Conservation (phyloP, 306 rosid species). For the Geum urbanum region DNA sequence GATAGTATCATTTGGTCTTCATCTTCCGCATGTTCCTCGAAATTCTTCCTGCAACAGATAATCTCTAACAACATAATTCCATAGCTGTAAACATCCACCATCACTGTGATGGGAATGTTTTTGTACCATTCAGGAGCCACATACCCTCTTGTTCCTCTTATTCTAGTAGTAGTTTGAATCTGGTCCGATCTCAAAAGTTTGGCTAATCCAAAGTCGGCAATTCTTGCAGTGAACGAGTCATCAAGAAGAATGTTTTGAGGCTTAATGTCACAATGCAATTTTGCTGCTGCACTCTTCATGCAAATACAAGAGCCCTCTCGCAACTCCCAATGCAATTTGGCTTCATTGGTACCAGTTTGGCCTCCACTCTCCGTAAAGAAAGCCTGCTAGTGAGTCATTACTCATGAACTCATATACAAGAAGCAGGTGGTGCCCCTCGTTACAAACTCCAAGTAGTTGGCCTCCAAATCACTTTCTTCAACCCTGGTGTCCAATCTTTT, state of each 20-base stretch:
- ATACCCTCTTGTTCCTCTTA: slow-evolving; percentile 7
- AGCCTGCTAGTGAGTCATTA: slow-evolving; percentile 15
- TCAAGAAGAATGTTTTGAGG: slow-evolving; percentile 37
- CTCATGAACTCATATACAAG: slow-evolving; percentile 25
- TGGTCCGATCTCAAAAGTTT: slow-evolving; percentile 13
- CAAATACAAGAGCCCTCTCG: slow-evolving; percentile 14
- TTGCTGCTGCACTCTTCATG: slow-evolving; percentile 31
- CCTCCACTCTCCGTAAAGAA: slow-evolving; percentile 6
- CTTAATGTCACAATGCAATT: slow-evolving; percentile 38
- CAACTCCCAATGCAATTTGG: neutral
- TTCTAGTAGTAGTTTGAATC: neutral
- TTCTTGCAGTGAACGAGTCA: slow-evolving; percentile 3
- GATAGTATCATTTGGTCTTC: slow-evolving; percentile 27
- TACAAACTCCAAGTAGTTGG: slow-evolving; percentile 15
- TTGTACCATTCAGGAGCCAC: slow-evolving; percentile 14
- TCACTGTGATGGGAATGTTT: neutral
- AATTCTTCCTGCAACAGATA: slow-evolving; percentile 14
- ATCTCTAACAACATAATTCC: slow-evolving; percentile 14
- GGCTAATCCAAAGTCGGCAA: slow-evolving; percentile 8
- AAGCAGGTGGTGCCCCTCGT: slow-evolving; percentile 19
- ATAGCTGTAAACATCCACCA: slow-evolving; percentile 19
- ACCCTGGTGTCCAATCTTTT: slow-evolving; percentile 29
- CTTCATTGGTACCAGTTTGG: neutral
- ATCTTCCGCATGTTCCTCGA: neutral
- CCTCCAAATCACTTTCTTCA: slow-evolving; percentile 36